phyloP scores from a whole-genome alignment of 1,139 yeast genomes.

The Kodamaea sp. region DNA sequence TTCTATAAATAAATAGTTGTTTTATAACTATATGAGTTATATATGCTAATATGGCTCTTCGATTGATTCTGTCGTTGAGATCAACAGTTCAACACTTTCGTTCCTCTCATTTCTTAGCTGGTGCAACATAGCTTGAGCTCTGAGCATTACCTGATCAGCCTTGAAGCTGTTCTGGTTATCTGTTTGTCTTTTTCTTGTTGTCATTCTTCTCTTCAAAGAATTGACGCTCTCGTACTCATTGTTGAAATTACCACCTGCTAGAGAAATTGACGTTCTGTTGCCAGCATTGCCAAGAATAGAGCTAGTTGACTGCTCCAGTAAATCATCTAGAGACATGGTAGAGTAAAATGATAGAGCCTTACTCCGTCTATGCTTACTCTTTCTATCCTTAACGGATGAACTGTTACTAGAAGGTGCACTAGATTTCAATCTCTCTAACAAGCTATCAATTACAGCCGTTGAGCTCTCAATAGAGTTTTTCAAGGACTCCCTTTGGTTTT shows the following conservation, averaged over 20 bases:
- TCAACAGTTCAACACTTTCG: constrained; percentile 4
- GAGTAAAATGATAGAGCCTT: constrained; percentile 39
- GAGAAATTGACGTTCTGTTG: constrained; percentile 1
- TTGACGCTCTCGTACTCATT: constrained; percentile 41
- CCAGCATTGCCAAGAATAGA: constrained; percentile 1
- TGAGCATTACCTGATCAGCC: constrained; percentile 28
- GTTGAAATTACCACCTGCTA: constrained; percentile 1
- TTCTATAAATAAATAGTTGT: no score
- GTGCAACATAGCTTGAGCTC: constrained; percentile 44
- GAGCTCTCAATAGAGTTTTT: constrained; percentile 12
- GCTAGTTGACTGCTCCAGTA: constrained; percentile 12
- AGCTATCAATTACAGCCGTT: constrained; percentile 36
- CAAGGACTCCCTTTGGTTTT: constrained; percentile 15
- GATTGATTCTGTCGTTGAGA: no score
- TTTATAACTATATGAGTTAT: no score
- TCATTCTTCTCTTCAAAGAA: constrained; percentile 36
- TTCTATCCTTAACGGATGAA: constrained; percentile 20
- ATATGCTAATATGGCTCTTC: no score
- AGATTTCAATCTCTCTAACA: constrained; percentile 37
- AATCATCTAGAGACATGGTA: constrained; percentile 26
- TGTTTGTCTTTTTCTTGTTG: constrained; percentile 27
- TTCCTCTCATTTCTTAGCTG: constrained; percentile 25
- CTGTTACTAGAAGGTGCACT: constrained; percentile 23
- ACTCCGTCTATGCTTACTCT: constrained; percentile 24
- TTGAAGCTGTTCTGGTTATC: constrained; percentile 14